Base-by-base conservation (phyloP, 805 yeast species). In the Yarrowia sp. region DNA sequence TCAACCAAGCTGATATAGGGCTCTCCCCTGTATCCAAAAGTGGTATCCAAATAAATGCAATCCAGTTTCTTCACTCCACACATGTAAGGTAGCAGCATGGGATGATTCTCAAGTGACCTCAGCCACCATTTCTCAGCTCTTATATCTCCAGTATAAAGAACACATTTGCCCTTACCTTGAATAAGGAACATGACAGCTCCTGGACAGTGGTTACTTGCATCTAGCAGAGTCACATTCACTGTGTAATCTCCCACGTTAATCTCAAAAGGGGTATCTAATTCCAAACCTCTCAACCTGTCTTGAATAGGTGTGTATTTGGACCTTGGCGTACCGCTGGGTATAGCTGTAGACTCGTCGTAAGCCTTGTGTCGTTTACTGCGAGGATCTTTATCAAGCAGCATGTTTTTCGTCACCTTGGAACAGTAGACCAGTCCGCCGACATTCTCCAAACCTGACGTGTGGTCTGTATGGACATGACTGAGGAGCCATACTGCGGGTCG, bases 101-200 rank as follows among this genome's bases (percentile, higher is more conserved):
- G 67, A 38, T 48, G 67, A 8, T 63, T 63, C 11, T 46, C 56
- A 26, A 63, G 19, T 10, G 56, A 36, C 8, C 67, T 19, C 40
- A 63, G 56, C 67, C 67, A 63, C 56, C 67, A 48, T 11, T 48
- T 48, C n/a, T 63, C 67, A 3, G 67, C 67, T 11, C 67, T 16
- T 8, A 63, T 63, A 41, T 63, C 67, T 19, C 67, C 67, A 19
- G 67, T 63, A 14, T 63, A 63, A 0, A 63, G 40, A 5, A 63
- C 48, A 8, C 48, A 12, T 32, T 49, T 48, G 5, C 32, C 67
- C 45, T 40, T 63, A 5, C 56, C 55, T 41, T 63, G 41, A 14
- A 63, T 38, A 36, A 63, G 48, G 11, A 63, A 63, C 67, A 63
- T 63, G 55, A 63, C 67, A 48, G 67, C 67, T 40, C 67, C 67